Base-by-base conservation (phyloP, 352 stramenopile genomes). In the Globisporangium camurandrum region DNA sequence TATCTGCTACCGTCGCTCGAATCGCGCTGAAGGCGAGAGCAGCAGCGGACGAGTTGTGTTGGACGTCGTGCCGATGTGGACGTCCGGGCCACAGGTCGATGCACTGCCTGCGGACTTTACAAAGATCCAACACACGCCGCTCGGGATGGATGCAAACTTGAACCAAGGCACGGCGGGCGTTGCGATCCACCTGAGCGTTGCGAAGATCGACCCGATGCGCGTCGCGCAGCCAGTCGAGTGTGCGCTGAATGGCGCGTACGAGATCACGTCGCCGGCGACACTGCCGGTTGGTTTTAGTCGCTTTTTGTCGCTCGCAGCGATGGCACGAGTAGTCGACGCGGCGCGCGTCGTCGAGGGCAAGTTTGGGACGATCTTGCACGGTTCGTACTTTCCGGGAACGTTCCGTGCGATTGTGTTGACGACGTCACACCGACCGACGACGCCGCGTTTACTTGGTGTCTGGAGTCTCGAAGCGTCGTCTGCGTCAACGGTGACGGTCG, bases 121-220 rank as follows among this genome's bases (percentile, higher is more conserved):
- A 10, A 95, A 95, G 49, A 78, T 95, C 31, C 71, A 85, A 48
- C 80, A 95, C 39, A 95, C 84, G 2, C 84, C 84, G 37, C 62
- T 95, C 0, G 84, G 84, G 8, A 93, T 95, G 81, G 80, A 92
- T 27, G 84, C 84, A 7, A 93, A 93, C 54, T 33, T 95, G 49
- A 90, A 92, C 39, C 76, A 91, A 54, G 82, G 82, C 12, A 90
- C 82, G 3, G 68, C 24, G 4, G 77, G 82, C 27, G 75, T 89
- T 11, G 63, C 77, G 26, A 92, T 95, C 50, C 69, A 91, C 46
- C 47, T 95, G 20, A 88, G 75, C 34, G 80, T 79, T 43, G 66
- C 75, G 2, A 91, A 89, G 59, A 69, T 65, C 14, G 70, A 85
- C 47, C 53, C 56, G 10, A 50, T 56, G 19, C 57, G 84, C 22